These are phyloP conservation scores for Chamaenerion angustifolium DNA, from an alignment of 345 rosid species.

Conservation along the genomic window DNA sequence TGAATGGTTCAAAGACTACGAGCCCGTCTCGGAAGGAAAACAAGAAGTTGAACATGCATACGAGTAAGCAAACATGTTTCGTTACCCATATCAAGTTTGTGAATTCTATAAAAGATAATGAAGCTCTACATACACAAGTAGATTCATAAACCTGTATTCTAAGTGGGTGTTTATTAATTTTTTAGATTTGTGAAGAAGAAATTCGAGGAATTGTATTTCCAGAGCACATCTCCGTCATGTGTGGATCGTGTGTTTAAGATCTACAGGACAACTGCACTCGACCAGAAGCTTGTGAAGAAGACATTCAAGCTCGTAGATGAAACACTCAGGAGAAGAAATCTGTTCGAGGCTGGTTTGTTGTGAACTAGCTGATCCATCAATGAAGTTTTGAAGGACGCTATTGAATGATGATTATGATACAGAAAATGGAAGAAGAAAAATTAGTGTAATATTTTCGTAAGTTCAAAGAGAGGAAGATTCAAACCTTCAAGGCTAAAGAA, in stretches of 20 bases:
- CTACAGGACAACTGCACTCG: constrained; percentile 87
- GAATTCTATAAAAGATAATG: background rate
- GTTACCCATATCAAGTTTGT: background rate
- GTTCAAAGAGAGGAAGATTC: too few species aligned
- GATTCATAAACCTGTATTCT: too few species aligned
- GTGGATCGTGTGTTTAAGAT: constrained; percentile 92
- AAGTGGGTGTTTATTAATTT: background rate
- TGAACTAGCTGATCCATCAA: constrained; percentile 20
- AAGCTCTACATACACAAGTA: too few species aligned
- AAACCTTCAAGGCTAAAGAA: too few species aligned
- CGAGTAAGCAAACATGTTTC: constrained; percentile 53
- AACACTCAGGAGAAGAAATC: constrained; percentile 81
- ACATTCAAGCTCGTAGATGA: constrained; percentile 97
- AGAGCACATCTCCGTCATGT: constrained; percentile 66
- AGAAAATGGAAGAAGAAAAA: too few species aligned
- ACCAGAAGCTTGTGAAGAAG: constrained; percentile 95
- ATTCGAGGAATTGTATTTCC: constrained; percentile 84
- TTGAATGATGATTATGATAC: too few species aligned
- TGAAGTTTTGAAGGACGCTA: too few species aligned
- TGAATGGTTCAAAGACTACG: constrained; percentile 94
- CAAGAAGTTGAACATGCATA: constrained; percentile 95
- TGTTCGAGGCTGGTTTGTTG: constrained; percentile 84
- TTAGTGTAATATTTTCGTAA: too few species aligned
- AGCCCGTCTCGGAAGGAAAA: constrained; percentile 72
- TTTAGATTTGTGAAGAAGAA: constrained; percentile 90